Evolutionary conservation across 2,329 filamentous ascomycete genomes (phyloP).

Genomic region (Alternaria solani): DNA sequence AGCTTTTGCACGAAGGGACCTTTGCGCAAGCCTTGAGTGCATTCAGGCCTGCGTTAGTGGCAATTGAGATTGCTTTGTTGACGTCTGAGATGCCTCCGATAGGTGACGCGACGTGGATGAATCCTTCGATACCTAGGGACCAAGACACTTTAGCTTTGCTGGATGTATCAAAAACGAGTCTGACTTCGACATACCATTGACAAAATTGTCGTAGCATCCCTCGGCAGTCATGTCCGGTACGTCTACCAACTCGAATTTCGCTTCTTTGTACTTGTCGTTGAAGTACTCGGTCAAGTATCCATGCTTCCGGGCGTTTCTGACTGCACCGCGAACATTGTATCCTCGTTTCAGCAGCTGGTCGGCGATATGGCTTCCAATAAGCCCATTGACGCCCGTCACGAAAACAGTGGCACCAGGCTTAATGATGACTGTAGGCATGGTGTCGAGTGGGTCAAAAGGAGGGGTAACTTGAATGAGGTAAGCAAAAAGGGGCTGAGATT

Average conservation of each 20-base stretch:
- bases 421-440: constrained; percentile 29
- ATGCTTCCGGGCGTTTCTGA: constrained; percentile 40
- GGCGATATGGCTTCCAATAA: constrained; percentile 44
- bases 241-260: constrained; percentile 38
- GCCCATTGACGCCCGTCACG: constrained; percentile 49
- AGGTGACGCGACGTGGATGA: constrained; percentile 58
- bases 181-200: constrained; percentile 32
- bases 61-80: constrained; percentile 54
- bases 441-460: background rate
- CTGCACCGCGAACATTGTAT: constrained; percentile 48
- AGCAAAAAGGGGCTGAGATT: constrained; percentile 18
- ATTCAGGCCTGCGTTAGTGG: constrained; percentile 48
- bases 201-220: constrained; percentile 35
- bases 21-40: constrained; percentile 54
- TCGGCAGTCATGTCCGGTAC: constrained; percentile 41
- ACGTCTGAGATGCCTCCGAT: constrained; percentile 46
- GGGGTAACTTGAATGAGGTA: constrained; percentile 9
- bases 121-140: constrained; percentile 43
- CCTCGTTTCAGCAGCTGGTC: constrained; percentile 43
- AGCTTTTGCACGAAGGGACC: constrained; percentile 53
- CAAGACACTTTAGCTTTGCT: background rate
- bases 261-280: constrained; percentile 28
- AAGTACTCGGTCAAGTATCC: constrained; percentile 45
- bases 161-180: background rate
- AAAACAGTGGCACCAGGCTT: constrained; percentile 40